Base-by-base conservation (phyloP, 805 yeast genomes). In the Suhomyces emberorum region DNA sequence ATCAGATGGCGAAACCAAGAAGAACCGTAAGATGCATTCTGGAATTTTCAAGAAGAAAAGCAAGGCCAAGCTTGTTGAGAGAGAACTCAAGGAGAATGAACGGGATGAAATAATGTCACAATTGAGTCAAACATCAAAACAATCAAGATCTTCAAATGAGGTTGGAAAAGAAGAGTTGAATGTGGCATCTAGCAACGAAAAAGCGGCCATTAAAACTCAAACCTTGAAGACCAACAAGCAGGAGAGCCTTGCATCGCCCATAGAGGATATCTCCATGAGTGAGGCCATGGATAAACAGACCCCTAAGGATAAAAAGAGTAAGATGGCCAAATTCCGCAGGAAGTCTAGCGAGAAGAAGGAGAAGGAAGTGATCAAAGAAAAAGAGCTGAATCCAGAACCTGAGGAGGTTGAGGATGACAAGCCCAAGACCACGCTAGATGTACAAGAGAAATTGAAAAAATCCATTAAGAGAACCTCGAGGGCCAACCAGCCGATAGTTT, bases 401-500 rank as follows among this genome's bases (percentile, higher is more conserved):
- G 43, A 37, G 10, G 42, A 20, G 6, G 32, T 25, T 3, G 30
- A 23, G 3, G 47, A 39, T 14, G 51, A 47, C 8, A 59, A 59
- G 36, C 55, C 56, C 3, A 61, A 55, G 41, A 50, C 66, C 7
- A 63, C 72, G 1, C 52, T 52, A 20, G 72, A 68, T 28, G 65
- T 69, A 8, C 72, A 69, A 39, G 74, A 69, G 41, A 64, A 65
- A 46, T 52, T 69, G 42, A 65, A 64, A 34, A 64, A 63, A 43
- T 60, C 69, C 2, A 69, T 69, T 44, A 61, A 53, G 42, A 50
- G 73, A 30, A 55, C 67, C 2, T 65, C 72, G 4, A 54, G 49
- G 32, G 69, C 74, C 11, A 69, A 69, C 41, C 73, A 69, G 46
- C 74, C 74, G 0, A 65, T 68, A 20, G 70, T 65, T 41, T 69